Evolutionary conservation across 73 alveolate species (phyloP), one percentile per base, ranked within the genome.

Genomic region (Paramecium primaurelia): DNA sequence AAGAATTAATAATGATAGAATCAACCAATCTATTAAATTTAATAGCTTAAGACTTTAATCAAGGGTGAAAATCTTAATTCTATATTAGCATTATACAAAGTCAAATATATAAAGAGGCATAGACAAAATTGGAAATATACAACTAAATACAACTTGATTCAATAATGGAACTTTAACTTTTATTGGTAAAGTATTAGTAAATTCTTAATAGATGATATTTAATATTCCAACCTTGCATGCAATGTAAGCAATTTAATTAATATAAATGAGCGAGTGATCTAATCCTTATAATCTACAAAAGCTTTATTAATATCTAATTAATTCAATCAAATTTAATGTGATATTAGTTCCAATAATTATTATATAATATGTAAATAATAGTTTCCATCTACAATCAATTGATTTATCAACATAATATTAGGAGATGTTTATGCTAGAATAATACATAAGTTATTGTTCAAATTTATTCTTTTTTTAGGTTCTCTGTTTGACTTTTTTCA

Each of bases 21-120:
- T 26, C 5, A 34, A 8, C 87, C 75, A 80, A 26, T 80, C 91
- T 25, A 80, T 45, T 8, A 80, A 14, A 25, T 47, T 47, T 8
- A 80, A 25, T 3, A 49, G 49, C 1, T 80, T 49, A 2, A 80
- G 18, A 49, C 91, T 80, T 47, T 80, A n/a, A 32, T 49, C 75
- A 32, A 80, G 73, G 6, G 91, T 80, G 45, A 80, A 80, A 8
- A 80, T 47, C 6, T 42, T 47, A 20, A 34, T 73, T 20, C 91
- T 40, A 6, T 40, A 40, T 47, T 80, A 28, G n/a, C 91, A 80
- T 80, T 80, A 6, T 6, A 44, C 49, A 80, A 80, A 80, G n/a
- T 80, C 91, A 80, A 44, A 80, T 1, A 80, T 42, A 80, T 80
- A 80, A 40, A 80, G 58, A 3, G 91, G 91, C 91, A 80, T 80